phyloP scores from a whole-genome alignment of 495 filamentous ascomycete genomes.

The Usnea hakonensis region DNA sequence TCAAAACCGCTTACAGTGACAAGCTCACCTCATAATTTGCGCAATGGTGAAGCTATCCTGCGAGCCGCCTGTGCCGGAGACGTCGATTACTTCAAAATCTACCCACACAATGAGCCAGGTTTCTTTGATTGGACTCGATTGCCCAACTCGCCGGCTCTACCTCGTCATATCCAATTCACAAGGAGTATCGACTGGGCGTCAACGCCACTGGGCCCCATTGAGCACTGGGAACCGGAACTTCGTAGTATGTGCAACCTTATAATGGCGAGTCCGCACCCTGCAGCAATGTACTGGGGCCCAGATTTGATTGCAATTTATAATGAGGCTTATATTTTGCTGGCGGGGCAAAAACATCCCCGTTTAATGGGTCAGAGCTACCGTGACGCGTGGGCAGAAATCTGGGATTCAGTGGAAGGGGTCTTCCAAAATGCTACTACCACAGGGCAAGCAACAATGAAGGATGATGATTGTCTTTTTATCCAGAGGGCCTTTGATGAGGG shows the following conservation, averaged over 20 bases:
- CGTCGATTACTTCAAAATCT: slow-evolving; percentile 26
- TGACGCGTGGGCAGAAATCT: slow-evolving; percentile 60
- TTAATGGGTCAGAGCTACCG: slow-evolving; percentile 61
- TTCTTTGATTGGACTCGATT: slow-evolving; percentile 66
- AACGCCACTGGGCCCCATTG: slow-evolving; percentile 58
- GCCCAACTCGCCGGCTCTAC: slow-evolving; percentile 47
- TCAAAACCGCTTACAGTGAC: neutral
- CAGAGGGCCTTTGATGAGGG: slow-evolving; percentile 38
- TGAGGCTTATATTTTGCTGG: slow-evolving; percentile 60
- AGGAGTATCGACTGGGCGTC: slow-evolving; percentile 56
- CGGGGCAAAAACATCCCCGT: slow-evolving; percentile 59
- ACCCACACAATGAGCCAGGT: slow-evolving; percentile 8
- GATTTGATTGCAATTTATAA: slow-evolving; percentile 64
- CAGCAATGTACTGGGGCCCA: slow-evolving; percentile 64
- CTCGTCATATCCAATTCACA: slow-evolving; percentile 58
- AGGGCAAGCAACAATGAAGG: slow-evolving; percentile 65
- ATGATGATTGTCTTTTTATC: slow-evolving; percentile 62
- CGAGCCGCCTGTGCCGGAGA: slow-evolving; percentile 27
- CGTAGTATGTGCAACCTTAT: slow-evolving; percentile 58
- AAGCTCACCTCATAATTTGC: slow-evolving; percentile 4
- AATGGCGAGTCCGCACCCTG: slow-evolving; percentile 65
- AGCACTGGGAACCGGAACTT: slow-evolving; percentile 53
- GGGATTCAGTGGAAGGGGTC: slow-evolving; percentile 52
- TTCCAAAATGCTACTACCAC: slow-evolving; percentile 50
- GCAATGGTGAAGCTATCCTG: slow-evolving; percentile 27